These are phyloP conservation scores for Catunica adiposa DNA, from an alignment of 2,329 filamentous ascomycete genomes.

Conservation along the genomic window DNA sequence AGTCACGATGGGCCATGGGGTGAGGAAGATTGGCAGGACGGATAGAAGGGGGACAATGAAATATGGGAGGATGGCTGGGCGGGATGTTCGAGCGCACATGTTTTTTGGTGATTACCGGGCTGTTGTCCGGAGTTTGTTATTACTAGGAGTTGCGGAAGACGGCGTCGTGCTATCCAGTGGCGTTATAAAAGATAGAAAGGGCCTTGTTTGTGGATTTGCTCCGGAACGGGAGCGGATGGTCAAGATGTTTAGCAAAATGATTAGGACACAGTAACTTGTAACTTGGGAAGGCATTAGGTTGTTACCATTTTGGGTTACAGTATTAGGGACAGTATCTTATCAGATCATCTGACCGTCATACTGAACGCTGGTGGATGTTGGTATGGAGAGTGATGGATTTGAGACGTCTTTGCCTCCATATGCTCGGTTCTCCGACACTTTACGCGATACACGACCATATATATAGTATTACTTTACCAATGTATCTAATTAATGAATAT, in stretches of 20 bases:
- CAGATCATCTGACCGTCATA: no score
- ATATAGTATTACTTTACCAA: no score
- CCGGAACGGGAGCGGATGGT: background rate
- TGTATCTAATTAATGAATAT: no score
- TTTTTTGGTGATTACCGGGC: slow-evolving; percentile 38
- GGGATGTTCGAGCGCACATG: slow-evolving; percentile 31
- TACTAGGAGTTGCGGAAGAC: slow-evolving; percentile 20
- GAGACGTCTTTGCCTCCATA: no score
- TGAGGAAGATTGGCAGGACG: slow-evolving; percentile 17
- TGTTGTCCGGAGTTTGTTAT: slow-evolving; percentile 26
- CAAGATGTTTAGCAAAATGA: background rate
- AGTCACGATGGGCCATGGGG: slow-evolving; percentile 42
- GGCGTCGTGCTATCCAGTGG: slow-evolving; percentile 31
- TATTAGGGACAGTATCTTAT: background rate
- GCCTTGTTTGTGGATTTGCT: slow-evolving; percentile 24
- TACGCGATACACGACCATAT: no score
- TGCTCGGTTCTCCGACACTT: no score
- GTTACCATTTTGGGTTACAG: background rate
- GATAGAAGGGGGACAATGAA: slow-evolving; percentile 17
- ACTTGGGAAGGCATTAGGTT: background rate
- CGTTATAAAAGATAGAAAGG: slow-evolving; percentile 23
- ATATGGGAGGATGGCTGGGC: no score
- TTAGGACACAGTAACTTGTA: background rate
- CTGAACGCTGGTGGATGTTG: no score
- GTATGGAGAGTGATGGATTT: no score